Base-by-base conservation (phyloP, 768 basidiomycete species). In the Amanita subjunquillea region DNA sequence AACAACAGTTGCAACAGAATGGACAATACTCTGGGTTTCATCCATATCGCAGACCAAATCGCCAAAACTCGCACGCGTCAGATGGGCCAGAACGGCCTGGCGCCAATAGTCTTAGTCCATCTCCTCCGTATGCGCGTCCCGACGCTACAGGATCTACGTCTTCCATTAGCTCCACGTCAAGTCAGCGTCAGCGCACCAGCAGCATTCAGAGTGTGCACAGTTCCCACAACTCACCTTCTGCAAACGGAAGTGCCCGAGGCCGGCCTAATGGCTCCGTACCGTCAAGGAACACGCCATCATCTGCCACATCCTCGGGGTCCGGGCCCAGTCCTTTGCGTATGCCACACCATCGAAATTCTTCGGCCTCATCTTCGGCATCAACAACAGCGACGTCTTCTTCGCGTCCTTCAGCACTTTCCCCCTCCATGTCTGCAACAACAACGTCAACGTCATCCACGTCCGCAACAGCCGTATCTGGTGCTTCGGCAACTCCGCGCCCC, bases 61-160 rank as follows among this genome's bases (percentile, higher is more conserved):
- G 76, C 25, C 76, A 76, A 59, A 68, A 68, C 32, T 69, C 72
- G 20, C 60, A 64, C 17, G 63, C 69, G 20, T 55, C 65, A 37
- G 66, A 66, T 61, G 61, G 61, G 30, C 50, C 58, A 42, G 82
- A 85, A 77, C 77, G 79, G 49, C 60, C 71, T 32, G 62, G 58
- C 51, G 58, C 57, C 22, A 60, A 64, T 34, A 34, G 34, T 38
- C 69, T 69, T 8, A 62, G 72, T 4, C 82, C 84, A 55, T 82
- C 84, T 57, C 86, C 87, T 7, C 88, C 90, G 0, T 91, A 91
- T 64, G 83, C 79, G 25, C 82, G 87, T 54, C 76, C 80, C 22
- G 88, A 91, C 53, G 88, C 88, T 6, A 85, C 90, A 6, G 81
- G 78, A 42, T 91, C 89, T 0, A 78, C 82, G 23, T 81, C 86